Evolutionary conservation across 345 rosid genomes (phyloP).

Genomic region (Melastoma malabathricum): DNA sequence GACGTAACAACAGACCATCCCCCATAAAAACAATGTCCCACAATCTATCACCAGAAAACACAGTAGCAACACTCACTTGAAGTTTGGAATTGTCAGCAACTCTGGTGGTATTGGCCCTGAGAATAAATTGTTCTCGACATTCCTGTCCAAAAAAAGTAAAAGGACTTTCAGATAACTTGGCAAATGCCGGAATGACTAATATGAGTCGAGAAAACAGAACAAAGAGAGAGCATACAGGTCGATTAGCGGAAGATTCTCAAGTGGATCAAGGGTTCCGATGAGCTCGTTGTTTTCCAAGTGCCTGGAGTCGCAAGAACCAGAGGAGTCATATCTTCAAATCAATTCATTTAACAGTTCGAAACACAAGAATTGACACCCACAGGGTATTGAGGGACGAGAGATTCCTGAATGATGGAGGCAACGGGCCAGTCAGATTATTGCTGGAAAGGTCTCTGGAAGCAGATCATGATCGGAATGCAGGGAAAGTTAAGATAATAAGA

Average conservation of each 20-base stretch:
- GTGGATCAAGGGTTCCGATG: slow-evolving; percentile 53
- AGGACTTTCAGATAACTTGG: too few species aligned
- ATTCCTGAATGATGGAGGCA: slow-evolving; percentile 69
- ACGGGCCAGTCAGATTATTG: slow-evolving; percentile 52
- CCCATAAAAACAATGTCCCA: too few species aligned
- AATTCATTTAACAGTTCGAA: not conserved
- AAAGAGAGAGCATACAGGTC: slow-evolving; percentile 43
- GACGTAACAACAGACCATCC: not conserved
- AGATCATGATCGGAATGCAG: not conserved
- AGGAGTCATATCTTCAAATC: not conserved
- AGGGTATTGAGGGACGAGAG: slow-evolving; percentile 50
- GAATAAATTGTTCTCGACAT: slow-evolving; percentile 71
- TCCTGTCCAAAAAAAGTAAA: slow-evolving; percentile 24
- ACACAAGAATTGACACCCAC: slow-evolving; percentile 28
- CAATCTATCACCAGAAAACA: not conserved
- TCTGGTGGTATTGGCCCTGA: slow-evolving; percentile 79
- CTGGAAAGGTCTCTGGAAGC: slow-evolving; percentile 61
- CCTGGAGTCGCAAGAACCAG: slow-evolving; percentile 28
- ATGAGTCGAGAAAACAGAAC: not conserved
- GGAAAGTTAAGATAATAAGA: not conserved
- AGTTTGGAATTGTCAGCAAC: slow-evolving; percentile 48
- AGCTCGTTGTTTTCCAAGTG: slow-evolving; percentile 73
- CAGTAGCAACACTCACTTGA: slow-evolving; percentile 34
- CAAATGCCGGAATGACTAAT: too few species aligned
- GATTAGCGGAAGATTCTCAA: slow-evolving; percentile 59